These are phyloP conservation scores for Cladobotryum mycophilum DNA, from an alignment of 2,329 filamentous ascomycete genomes.

Conservation along the genomic window DNA sequence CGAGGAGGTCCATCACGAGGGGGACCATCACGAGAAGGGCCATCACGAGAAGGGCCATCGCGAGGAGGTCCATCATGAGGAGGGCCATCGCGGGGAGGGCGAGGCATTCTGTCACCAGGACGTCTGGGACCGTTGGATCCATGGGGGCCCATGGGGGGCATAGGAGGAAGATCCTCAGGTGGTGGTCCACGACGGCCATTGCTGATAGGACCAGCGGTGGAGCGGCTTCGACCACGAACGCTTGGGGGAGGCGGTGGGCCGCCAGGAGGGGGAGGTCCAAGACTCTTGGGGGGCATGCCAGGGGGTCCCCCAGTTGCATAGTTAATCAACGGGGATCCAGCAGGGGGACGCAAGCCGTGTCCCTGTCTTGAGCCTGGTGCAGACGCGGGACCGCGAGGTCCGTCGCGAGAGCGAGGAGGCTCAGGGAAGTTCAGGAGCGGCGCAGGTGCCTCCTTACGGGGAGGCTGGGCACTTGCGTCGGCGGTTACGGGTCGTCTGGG, in stretches of 20 bases:
- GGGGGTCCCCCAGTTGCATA: slow-evolving; percentile 31
- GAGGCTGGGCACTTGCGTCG: slow-evolving; percentile 15
- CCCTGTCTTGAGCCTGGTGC: slow-evolving; percentile 25
- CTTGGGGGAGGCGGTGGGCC: slow-evolving; percentile 11
- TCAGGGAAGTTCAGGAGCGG: slow-evolving; percentile 65
- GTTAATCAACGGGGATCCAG: slow-evolving; percentile 39
- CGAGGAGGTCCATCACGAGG: no score
- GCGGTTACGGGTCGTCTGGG: slow-evolving; percentile 20
- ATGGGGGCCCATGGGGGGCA: slow-evolving; percentile 18
- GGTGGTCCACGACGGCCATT: slow-evolving; percentile 2
- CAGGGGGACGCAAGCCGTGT: slow-evolving; percentile 35
- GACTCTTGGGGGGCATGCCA: neutral
- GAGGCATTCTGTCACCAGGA: slow-evolving; percentile 3
- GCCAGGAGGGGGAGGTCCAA: slow-evolving; percentile 1
- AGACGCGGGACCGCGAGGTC: slow-evolving; percentile 25
- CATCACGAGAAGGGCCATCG: neutral
- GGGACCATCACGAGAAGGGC: neutral
- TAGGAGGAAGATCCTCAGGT: slow-evolving; percentile 16
- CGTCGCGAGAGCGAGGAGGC: slow-evolving; percentile 50
- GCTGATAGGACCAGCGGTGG: slow-evolving; percentile 14
- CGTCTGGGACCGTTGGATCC: slow-evolving; percentile 1
- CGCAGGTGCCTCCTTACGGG: slow-evolving; percentile 35
- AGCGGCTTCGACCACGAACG: slow-evolving; percentile 21
- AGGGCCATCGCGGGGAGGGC: slow-evolving; percentile 2
- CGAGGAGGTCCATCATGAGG: neutral